A percentile compares a stretch with the other conserved stretches of the same genome.
Conservation (phyloP, 805 yeast genomes). For the Spathaspora boniae region DNA sequence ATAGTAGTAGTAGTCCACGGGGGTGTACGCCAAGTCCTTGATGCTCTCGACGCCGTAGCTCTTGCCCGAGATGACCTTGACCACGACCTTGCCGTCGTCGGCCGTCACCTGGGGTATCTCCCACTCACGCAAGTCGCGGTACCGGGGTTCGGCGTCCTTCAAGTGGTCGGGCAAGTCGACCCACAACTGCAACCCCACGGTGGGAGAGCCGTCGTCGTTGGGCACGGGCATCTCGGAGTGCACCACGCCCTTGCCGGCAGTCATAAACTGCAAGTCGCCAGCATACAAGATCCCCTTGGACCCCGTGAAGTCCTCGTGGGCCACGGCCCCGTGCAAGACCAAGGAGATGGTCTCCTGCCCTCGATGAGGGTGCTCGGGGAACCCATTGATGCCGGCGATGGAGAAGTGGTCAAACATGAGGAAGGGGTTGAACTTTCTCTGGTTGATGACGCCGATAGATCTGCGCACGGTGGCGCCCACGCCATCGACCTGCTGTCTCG, state of each 20-base stretch:
- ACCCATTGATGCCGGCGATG: conserved; percentile 62
- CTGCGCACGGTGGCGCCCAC: conserved; percentile 85
- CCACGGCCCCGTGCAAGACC: conserved; percentile 32
- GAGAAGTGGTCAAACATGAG: conserved; percentile 75
- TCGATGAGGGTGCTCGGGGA: conserved; percentile 40
- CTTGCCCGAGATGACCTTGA: conserved; percentile 75
- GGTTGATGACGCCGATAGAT: conserved; percentile 64
- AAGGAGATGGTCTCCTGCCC: conserved; percentile 39
- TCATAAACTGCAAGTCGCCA: conserved; percentile 92
- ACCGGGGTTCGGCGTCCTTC: conserved; percentile 67
- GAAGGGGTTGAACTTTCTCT: conserved; percentile 79
- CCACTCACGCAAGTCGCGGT: conserved; percentile 66
- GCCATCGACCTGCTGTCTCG: conserved; percentile 77
- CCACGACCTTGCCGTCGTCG: conserved; percentile 55
- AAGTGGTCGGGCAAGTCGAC: conserved; percentile 69
- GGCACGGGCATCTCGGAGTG: conserved; percentile 84
- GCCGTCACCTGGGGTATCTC: conserved; percentile 72
- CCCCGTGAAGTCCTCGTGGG: conserved; percentile 73
- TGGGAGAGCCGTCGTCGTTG: conserved; percentile 45
- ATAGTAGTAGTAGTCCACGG: conserved; percentile 70
- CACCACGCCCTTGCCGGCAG: conserved; percentile 85
- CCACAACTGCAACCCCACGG: conserved; percentile 80
- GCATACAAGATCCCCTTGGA: conserved; percentile 69
- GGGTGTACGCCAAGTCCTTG: conserved; percentile 77
- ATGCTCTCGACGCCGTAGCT: conserved; percentile 72